A percentile compares a stretch with the other conserved stretches of the same genome.
Conservation (phyloP, 139 green algal species). For the Picochlorum sp. region DNA sequence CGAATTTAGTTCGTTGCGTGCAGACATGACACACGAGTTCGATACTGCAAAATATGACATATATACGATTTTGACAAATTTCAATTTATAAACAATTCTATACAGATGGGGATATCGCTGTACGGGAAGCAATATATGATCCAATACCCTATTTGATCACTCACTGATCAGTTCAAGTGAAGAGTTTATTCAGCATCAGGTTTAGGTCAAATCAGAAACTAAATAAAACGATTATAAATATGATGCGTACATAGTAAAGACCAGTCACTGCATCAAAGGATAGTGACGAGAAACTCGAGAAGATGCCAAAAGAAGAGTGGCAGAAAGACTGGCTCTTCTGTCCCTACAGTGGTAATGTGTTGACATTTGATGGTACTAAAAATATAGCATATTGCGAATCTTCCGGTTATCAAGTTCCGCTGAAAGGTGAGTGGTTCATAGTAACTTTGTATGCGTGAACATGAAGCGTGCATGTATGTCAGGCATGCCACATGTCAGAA, state of each 20-base stretch:
- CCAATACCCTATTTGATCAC: neutral
- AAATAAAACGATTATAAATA: neutral
- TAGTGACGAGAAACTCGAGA: too few relatives aligned
- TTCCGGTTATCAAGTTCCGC: constrained; percentile 2
- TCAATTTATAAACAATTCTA: neutral
- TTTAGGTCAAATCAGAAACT: neutral
- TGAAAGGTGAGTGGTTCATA: neutral
- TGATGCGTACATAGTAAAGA: neutral
- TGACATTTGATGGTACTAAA: constrained; percentile 16
- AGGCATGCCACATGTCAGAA: too few relatives aligned
- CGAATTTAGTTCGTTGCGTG: too few relatives aligned
- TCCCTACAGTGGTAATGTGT: constrained; percentile 21
- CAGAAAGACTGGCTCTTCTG: constrained; percentile 38
- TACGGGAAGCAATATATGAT: neutral
- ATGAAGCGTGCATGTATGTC: neutral
- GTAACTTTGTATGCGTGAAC: neutral
- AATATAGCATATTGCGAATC: constrained; percentile 10
- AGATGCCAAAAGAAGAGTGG: too few relatives aligned
- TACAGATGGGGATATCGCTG: too few relatives aligned
- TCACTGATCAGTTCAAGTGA: neutral
- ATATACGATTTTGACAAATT: neutral
- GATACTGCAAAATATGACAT: too few relatives aligned
- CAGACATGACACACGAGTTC: too few relatives aligned
- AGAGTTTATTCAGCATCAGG: neutral
- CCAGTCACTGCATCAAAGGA: neutral